Base-by-base conservation (phyloP, 345 rosid genomes). In the Hirschfeldia incana region DNA sequence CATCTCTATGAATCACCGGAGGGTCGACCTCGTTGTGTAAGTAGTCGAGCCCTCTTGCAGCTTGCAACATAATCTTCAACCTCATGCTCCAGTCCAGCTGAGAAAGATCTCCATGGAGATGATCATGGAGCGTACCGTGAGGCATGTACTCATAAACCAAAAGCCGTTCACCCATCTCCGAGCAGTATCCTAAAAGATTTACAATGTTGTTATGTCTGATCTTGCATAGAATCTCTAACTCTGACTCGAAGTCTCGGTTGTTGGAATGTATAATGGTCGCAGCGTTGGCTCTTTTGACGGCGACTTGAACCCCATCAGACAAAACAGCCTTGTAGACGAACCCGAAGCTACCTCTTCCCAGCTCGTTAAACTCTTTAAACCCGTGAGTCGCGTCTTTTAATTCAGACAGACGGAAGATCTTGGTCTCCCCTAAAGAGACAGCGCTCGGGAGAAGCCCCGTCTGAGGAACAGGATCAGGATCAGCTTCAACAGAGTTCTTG, bases 381-480 rank as follows among this genome's bases (percentile, higher is more conserved):
- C 98, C 98, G 76, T 92, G 92, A 2, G 98, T 91, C 10, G 92
- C 98, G 46, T 94, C 98, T 83, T 92, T 94, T 4, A 94, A 85
- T 62, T 94, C 97, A 4, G 93, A 86, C 27, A 94, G 92, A 27
- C 98, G 82, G 73, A 91, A 94, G 28, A 91, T 87, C 55, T 89
- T 97, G 12, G 98, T 93, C 57, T 82, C 72, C 8, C 90, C 98
- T 1, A 90, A 82, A 29, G 88, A 90, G 8, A 85, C 71, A 16
- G 88, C 44, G 32, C 73, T 79, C 4, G 89, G 81, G 36, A 75
- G 76, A 72, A 62, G 73, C 67, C 37, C 67, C 7, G 81, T 87
- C n/a, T 70, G 75, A 2, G 84, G 84, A 53, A 76, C 83, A 0
- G 83, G 78, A 68, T 79, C 86, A 67, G 73, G 82, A 37, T 89